phyloP scores from a whole-genome alignment of 306 rosid genomes.

The Leucaena leucocephala region DNA sequence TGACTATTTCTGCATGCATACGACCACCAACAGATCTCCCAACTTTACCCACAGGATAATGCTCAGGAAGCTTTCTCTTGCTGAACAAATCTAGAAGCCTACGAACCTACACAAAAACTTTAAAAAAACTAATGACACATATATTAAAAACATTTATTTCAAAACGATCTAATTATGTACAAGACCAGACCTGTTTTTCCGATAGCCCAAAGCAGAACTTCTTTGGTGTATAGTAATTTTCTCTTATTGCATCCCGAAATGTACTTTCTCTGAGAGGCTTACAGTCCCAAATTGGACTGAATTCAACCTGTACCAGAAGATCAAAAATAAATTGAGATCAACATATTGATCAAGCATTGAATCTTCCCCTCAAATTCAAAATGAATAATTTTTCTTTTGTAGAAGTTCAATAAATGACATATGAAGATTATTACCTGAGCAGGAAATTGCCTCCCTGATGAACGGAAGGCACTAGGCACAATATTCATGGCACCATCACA shows the following conservation, averaged over 20 bases:
- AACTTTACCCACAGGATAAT: slow-evolving; percentile 19
- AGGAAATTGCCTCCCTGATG: slow-evolving; percentile 48
- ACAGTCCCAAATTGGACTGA: slow-evolving; percentile 55
- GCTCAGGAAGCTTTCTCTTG: slow-evolving; percentile 34
- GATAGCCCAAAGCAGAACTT: slow-evolving; percentile 72
- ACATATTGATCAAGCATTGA: not conserved
- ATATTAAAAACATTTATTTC: slow-evolving; percentile 1
- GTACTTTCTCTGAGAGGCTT: slow-evolving; percentile 54
- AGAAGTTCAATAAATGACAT: not conserved
- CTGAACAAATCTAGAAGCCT: slow-evolving; percentile 55
- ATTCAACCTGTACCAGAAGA: slow-evolving; percentile 50
- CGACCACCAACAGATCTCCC: slow-evolving; percentile 36
- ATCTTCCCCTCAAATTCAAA: slow-evolving; percentile 25
- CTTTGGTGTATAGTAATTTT: slow-evolving; percentile 52
- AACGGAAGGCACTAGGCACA: slow-evolving; percentile 47
- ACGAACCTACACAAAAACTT: slow-evolving; percentile 45
- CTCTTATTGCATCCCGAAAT: slow-evolving; percentile 53
- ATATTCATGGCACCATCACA: slow-evolving; percentile 56
- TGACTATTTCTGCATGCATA: slow-evolving; percentile 25
- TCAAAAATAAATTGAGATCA: slow-evolving; percentile 14
- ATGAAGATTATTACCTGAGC: slow-evolving; percentile 60
- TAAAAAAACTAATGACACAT: slow-evolving; percentile 9
- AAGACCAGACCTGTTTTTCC: slow-evolving; percentile 58
- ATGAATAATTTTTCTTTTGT: not conserved
- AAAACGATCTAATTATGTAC: slow-evolving; percentile 26